Evolutionary conservation across 2,329 filamentous ascomycete species (phyloP).

Genomic region (Verticillium longisporum): DNA sequence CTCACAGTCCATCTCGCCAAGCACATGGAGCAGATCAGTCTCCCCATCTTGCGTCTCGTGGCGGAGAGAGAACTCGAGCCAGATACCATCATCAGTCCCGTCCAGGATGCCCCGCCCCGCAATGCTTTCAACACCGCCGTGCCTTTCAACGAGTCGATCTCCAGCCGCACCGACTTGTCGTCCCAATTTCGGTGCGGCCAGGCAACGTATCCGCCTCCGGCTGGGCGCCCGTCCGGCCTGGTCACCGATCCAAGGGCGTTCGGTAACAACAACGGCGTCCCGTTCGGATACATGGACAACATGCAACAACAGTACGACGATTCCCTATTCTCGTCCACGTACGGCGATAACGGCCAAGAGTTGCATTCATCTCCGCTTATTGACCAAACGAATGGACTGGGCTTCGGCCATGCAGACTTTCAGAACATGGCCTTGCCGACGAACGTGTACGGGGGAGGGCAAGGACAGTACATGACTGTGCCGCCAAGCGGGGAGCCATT

Average conservation of each 20-base stretch:
- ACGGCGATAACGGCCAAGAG: conserved; percentile 1
- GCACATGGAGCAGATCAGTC: conserved; percentile 87
- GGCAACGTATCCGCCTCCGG: conserved; percentile 1
- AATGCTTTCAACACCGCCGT: conserved; percentile 17
- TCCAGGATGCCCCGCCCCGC: conserved; percentile 49
- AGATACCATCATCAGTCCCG: conserved; percentile 61
- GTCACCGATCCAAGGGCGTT: neutral
- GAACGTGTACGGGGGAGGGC: conserved; percentile 15
- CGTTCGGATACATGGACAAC: neutral
- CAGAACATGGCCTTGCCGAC: conserved; percentile 23
- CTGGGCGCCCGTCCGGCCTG: neutral
- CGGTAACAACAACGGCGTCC: neutral
- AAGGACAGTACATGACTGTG: conserved; percentile 23
- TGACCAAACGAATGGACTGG: conserved; percentile 3
- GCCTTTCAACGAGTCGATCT: conserved; percentile 18
- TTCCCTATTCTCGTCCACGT: conserved; percentile 5
- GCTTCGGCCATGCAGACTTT: conserved; percentile 18
- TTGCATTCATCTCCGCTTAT: conserved; percentile 6
- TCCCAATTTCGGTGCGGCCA: conserved; percentile 4
- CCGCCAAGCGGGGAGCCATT: conserved; percentile 26
- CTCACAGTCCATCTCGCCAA: conserved; percentile 88
- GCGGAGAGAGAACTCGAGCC: conserved; percentile 43
- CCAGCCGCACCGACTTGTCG: conserved; percentile 21
- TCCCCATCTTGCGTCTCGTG: conserved; percentile 66
- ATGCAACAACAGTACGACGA: conserved; percentile 2